Evolutionary conservation across 352 stramenopile genomes (phyloP).

Genomic region (Stramenopiles sp.): DNA sequence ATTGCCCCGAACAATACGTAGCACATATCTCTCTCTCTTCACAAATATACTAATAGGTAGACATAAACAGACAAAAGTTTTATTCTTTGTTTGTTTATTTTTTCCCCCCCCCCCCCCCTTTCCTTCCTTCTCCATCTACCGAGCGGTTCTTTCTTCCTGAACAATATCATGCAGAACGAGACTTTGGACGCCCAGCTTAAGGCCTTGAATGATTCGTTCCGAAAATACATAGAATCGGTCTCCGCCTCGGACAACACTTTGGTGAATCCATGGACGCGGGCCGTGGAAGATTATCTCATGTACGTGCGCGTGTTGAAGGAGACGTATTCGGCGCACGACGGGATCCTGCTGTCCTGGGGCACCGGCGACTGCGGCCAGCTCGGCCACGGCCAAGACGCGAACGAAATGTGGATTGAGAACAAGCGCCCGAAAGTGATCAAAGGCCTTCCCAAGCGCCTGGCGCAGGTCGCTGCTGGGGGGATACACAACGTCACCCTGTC

Average conservation of each 20-base stretch:
- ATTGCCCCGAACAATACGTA: no score
- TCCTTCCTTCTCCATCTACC: no score
- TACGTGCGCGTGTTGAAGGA: slow-evolving; percentile 10
- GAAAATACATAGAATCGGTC: neutral
- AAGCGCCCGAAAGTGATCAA: slow-evolving; percentile 2
- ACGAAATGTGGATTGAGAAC: slow-evolving; percentile 23
- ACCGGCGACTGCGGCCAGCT: slow-evolving; percentile 73
- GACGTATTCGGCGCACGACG: neutral
- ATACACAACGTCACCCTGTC: neutral
- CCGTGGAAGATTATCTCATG: neutral
- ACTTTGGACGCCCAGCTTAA: neutral
- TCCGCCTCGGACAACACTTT: neutral
- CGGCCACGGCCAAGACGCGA: slow-evolving; percentile 57
- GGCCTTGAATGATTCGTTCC: neutral
- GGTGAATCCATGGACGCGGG: neutral
- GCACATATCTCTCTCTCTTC: no score
- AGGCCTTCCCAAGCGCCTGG: neutral
- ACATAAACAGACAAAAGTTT: no score
- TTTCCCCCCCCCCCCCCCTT: no score
- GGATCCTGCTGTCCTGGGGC: slow-evolving; percentile 47
- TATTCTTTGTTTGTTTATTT: no score
- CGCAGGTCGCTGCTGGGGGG: neutral
- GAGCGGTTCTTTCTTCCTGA: no score
- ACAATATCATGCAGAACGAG: neutral
- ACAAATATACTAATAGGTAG: no score